Conservation (phyloP, 1,284 basidiomycete genomes). For the Sutorius eximius region DNA sequence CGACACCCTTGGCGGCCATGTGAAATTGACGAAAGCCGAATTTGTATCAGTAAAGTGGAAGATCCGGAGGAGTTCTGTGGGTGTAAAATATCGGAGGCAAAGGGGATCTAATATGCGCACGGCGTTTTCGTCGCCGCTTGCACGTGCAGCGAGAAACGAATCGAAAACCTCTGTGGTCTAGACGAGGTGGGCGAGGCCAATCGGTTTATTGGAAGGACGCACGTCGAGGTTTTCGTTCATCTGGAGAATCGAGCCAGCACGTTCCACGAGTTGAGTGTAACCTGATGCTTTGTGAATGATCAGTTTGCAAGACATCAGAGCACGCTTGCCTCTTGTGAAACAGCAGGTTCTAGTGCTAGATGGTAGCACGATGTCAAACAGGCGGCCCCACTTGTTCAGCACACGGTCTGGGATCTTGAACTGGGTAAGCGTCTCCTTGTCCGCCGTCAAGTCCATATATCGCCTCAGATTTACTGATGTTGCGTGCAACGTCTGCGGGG, state of each 20-base stretch:
- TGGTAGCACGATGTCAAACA: slow-evolving; percentile 75
- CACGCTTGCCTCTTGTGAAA: slow-evolving; percentile 65
- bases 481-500: not conserved
- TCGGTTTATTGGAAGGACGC: slow-evolving; percentile 22
- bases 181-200: slow-evolving; percentile 1
- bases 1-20: slow-evolving; percentile 61
- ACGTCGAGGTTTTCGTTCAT: slow-evolving; percentile 66
- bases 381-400: slow-evolving; percentile 69
- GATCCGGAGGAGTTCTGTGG: slow-evolving; percentile 65
- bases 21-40: slow-evolving; percentile 37
- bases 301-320: not conserved
- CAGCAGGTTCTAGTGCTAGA: slow-evolving; percentile 66
- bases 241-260: slow-evolving; percentile 73
- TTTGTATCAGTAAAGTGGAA: slow-evolving; percentile 51
- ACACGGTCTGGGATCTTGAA: slow-evolving; percentile 58
- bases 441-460: slow-evolving; percentile 50
- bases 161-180: slow-evolving; percentile 67
- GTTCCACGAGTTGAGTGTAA: slow-evolving; percentile 73
- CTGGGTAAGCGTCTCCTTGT: slow-evolving; percentile 15
- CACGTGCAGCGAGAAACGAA: slow-evolving; percentile 50
- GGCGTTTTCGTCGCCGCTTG: slow-evolving; percentile 40
- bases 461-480: slow-evolving; percentile 35
- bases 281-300: slow-evolving; percentile 41
- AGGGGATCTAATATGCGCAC: slow-evolving; percentile 58
- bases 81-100: slow-evolving; percentile 68